phyloP scores from a whole-genome alignment of 768 basidiomycete species.

The Boletus fagicola region DNA sequence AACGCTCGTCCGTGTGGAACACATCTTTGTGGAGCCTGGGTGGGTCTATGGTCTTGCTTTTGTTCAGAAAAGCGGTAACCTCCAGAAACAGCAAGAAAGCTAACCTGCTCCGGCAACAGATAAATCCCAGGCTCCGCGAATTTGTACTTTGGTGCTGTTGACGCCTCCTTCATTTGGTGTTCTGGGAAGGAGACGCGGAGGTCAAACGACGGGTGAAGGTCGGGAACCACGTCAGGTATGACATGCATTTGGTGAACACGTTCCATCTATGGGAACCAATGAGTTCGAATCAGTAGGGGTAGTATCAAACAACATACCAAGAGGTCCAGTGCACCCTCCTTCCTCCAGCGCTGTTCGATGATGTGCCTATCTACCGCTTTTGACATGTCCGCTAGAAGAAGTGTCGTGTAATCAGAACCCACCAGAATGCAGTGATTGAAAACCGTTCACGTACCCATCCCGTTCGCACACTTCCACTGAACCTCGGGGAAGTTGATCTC shows the following conservation, averaged over 20 bases:
- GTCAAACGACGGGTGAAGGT: constrained; percentile 70
- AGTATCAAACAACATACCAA: constrained; percentile 45
- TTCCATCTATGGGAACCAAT: constrained; percentile 65
- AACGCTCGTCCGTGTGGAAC: constrained; percentile 75
- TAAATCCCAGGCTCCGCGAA: constrained; percentile 71
- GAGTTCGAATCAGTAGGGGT: neutral
- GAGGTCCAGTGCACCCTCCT: constrained; percentile 78
- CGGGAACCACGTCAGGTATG: constrained; percentile 80
- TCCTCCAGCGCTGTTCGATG: constrained; percentile 81
- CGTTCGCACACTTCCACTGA: constrained; percentile 75
- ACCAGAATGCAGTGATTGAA: neutral
- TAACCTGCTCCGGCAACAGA: constrained; percentile 65
- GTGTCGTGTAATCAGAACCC: neutral
- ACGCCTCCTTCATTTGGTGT: constrained; percentile 18
- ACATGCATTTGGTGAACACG: constrained; percentile 89
- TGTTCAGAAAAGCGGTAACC: constrained; percentile 1
- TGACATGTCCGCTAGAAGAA: constrained; percentile 57
- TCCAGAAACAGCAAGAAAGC: constrained; percentile 12
- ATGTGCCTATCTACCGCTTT: constrained; percentile 64
- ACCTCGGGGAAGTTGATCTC: constrained; percentile 82
- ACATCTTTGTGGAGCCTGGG: constrained; percentile 71
- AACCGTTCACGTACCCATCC: constrained; percentile 58
- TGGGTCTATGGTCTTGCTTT: constrained; percentile 54
- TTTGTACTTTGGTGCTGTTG: constrained; percentile 25
- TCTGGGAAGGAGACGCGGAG: constrained; percentile 62